Evolutionary conservation across 1,284 basidiomycete genomes (phyloP), one percentile per base, ranked within the genome.

Genomic region (Somion occarium): DNA sequence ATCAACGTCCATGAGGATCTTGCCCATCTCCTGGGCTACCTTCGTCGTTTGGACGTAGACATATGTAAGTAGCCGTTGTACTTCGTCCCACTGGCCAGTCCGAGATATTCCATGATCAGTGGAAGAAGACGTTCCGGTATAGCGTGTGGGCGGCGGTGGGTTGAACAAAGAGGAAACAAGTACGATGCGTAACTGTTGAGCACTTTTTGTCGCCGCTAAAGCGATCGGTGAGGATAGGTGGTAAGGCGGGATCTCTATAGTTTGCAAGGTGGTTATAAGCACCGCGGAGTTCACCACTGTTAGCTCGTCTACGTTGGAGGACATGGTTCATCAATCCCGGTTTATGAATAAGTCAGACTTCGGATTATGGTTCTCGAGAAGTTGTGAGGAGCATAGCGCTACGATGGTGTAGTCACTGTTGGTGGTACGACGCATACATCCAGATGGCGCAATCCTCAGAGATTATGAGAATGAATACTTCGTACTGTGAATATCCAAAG

Each of bases 11-110:
- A 91, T 76, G 44, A 89, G 73, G 34, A 89, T 69, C 52, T 80
- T 82, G 64, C 78, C 76, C 61, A 76, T 64, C 41, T 81, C 76
- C 63, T 86, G 80, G n/a, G 85, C 83, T 38, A 80, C 74, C 55
- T 76, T 82, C 20, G 83, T 83, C 15, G 87, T 83, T 60, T 86
- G 83, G 5, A 88, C 84, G 61, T 90, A 90, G 45, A 84, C 78
- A 63, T 79, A 86, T 0, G 87, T 85, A 55, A 90, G 71, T 27
- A 89, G 70, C 7, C 75, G 68, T 66, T 89, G 86, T 1, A 89
- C 74, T 23, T 74, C 73, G 53, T 79, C 69, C 78, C 82, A 90
- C 39, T 64, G 64, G 15, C 64, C 67, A 3, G 78, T 75, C 42
- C 74, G 80, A 13, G 78, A 77, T n/a, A 78, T 60, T 5, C 67